Evolutionary conservation across 371 early-diverging fungal genomes (phyloP), one percentile per base, ranked within the genome.

Genomic region (Mortierella sp.): DNA sequence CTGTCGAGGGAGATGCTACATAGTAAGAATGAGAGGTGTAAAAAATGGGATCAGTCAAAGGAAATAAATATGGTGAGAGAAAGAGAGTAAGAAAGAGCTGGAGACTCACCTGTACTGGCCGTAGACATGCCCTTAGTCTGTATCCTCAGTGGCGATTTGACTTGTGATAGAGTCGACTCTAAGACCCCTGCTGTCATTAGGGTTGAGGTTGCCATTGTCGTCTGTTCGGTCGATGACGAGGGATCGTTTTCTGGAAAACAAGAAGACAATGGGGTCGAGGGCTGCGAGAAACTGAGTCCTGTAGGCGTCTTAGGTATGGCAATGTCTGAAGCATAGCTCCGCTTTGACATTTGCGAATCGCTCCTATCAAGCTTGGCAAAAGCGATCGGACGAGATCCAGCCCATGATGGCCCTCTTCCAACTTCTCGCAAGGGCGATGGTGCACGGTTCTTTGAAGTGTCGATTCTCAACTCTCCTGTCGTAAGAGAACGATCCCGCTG

Each of bases 261-360:
- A 38, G 52, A n/a, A 16, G 70, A 54, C 26, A 26, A 11, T 26
- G 34, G 45, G 0, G 76, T 38, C 1, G 76, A 57, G 16, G 44
- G 50, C 57, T 58, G 79, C 0, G 68, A 42, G 31, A 54, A 28
- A 52, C n/a, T 68, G 28, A 76, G 44, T 50, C 83, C 77, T 50
- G 74, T 57, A 26, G 76, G 44, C 0, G 79, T 55, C 42, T 52
- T 14, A 8, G 58, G 6, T 1, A 60, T 26, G 8, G 57, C 74
- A 16, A 80, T 24, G 26, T 80, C 84, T 0, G 78, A 75, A 3
- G 84, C 84, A 76, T 84, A 84, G 47, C 84, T 84, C 11, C 79
- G 73, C 57, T 83, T 83, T 45, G 79, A 80, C 34, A 57, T 38
- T 55, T 80, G 78, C 0, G 84, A 80, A 1, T 80, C 79, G 3